These are phyloP conservation scores for Wickerhamiella azyma DNA, from an alignment of 805 yeast genomes.

Conservation along the genomic window DNA sequence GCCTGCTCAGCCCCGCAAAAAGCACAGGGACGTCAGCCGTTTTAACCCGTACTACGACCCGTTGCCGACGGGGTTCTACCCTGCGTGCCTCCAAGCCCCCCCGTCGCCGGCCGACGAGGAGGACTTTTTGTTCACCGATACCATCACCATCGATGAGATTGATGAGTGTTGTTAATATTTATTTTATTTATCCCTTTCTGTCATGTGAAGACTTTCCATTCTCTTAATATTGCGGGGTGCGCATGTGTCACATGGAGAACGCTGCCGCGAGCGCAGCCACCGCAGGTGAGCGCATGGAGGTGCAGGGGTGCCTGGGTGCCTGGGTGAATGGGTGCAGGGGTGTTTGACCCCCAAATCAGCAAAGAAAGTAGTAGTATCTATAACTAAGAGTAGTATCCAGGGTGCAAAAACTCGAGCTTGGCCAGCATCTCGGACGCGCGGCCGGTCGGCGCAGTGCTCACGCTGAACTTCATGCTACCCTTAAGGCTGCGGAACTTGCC, in stretches of 20 bases:
- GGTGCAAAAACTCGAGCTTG: constrained; percentile 77
- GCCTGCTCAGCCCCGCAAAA: background rate
- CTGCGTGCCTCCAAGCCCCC: no score
- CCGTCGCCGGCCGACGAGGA: no score
- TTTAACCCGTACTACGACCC: constrained; percentile 19
- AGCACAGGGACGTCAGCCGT: background rate
- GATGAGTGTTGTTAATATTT: constrained; percentile 11
- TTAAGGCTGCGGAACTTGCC: constrained; percentile 49
- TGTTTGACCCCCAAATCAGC: no score
- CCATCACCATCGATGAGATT: constrained; percentile 18
- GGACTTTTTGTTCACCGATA: constrained; percentile 10
- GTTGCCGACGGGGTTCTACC: no score
- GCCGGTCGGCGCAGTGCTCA: constrained; percentile 62
- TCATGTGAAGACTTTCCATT: background rate
- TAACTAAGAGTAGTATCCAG: constrained; percentile 36
- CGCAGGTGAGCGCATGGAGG: background rate
- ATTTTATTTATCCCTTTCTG: constrained; percentile 12
- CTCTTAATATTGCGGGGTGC: no score
- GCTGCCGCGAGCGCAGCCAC: background rate
- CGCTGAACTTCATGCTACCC: constrained; percentile 69
- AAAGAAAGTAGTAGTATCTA: no score
- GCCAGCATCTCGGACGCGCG: constrained; percentile 58
- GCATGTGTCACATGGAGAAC: background rate
- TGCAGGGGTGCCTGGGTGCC: background rate
- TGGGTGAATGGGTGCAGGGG: background rate